Evolutionary conservation across 345 rosid genomes (phyloP), one percentile per base, ranked within the genome.

Genomic region (Jatropha curcas): DNA sequence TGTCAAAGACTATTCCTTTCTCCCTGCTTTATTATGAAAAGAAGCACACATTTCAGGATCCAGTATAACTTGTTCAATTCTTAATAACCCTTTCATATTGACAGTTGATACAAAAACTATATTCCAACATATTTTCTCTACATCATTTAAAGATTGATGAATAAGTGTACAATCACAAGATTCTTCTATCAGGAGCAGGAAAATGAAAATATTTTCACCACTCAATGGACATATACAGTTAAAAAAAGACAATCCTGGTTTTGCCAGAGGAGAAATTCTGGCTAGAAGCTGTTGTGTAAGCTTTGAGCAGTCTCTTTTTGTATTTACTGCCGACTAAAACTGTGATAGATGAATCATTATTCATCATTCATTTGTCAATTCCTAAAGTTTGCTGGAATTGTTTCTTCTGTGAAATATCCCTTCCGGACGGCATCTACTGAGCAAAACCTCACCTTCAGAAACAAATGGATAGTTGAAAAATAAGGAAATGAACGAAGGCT

Each of bases 341-440:
- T 41, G 51, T 13, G 31, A 64, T 0, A 5, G 11, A n/a, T n/a
- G n/a, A n/a, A n/a, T 5, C 25, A 55, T 55, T 55, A 11, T 57
- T 13, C 33, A 46, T 12, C 19, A 1, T 12, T 46, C 30, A 28
- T 10, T 56, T 11, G 9, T 34, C 16, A 92, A 70, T 82, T 81
- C 77, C 71, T 87, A 60, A 90, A 94, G 80, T 14, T 63, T 70
- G 69, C 60, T 1, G 98, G 97, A 60, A 88, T 8, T 7, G 92
- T 92, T 82, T 80, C 95, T 82, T 89, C 90, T 10, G 94, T 90
- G 74, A 92, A 92, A 78, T 90, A 92, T 46, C 90, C 95, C 60
- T 79, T 84, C 80, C 89, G 83, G 58, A 90, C 79, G 0, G 86
- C 82, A 68, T 89, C 97, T 70, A 9, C 84, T 0, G 94, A 83